A percentile compares a stretch with the other conserved stretches of the same genome.
Evolutionary conservation across 2,329 filamentous ascomycete species (phyloP).

Genomic region (Tolypocladium ovalisporum): DNA sequence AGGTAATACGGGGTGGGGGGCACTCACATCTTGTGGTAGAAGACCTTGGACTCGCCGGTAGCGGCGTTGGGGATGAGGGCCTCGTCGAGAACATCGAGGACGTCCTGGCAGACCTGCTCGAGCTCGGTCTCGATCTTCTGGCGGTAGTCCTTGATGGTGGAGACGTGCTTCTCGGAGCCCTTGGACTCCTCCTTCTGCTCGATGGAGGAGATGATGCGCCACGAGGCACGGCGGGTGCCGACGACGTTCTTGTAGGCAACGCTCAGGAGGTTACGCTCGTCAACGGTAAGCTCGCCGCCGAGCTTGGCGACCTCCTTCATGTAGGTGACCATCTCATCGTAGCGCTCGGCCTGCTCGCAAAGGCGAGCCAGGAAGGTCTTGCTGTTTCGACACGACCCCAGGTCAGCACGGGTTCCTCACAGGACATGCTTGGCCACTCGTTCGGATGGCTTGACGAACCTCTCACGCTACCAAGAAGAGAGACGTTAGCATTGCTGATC

Average conservation of each 20-base stretch:
- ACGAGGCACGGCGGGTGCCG: constrained; percentile 93
- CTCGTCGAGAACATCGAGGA: constrained; percentile 88
- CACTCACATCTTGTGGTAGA: constrained; percentile 99
- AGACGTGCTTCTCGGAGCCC: constrained; percentile 89
- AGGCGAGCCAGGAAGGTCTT: constrained; percentile 99
- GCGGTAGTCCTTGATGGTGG: constrained; percentile 91
- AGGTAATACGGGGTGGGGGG: background rate
- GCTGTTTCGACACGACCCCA: constrained; percentile 39
- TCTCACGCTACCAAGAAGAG: constrained; percentile 49
- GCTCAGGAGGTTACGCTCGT: constrained; percentile 97
- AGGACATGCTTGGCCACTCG: constrained; percentile 4
- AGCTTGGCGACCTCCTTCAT: constrained; percentile 99
- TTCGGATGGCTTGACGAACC: constrained; percentile 37
- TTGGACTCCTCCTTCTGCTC: constrained; percentile 99
- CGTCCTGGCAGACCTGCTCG: constrained; percentile 96
- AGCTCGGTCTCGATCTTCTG: constrained; percentile 97
- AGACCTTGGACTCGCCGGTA: constrained; percentile 97
- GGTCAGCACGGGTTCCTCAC: background rate
- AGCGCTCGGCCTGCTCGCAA: constrained; percentile 99
- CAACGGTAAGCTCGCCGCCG: constrained; percentile 72
- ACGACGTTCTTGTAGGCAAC: constrained; percentile 99
- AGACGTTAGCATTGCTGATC: constrained; percentile 21
- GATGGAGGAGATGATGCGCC: constrained; percentile 99
- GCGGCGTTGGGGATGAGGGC: constrained; percentile 91
- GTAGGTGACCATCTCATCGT: constrained; percentile 99